phyloP scores from a whole-genome alignment of 2,329 filamentous ascomycete species.

The Ceratocystis harringtonii region DNA sequence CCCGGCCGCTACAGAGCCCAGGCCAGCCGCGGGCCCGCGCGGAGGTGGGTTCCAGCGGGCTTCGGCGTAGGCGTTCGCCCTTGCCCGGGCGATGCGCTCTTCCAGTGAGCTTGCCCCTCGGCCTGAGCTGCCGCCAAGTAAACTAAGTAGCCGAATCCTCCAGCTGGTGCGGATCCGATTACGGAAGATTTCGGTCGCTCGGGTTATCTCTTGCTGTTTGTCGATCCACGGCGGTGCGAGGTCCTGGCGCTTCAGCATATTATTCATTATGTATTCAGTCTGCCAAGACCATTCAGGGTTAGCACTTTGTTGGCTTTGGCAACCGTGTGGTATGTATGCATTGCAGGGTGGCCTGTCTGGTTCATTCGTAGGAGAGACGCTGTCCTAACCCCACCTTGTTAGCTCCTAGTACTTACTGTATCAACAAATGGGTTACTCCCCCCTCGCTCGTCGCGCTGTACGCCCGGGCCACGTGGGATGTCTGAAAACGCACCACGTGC shows the following conservation, averaged over 20 bases:
- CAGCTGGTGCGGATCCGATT: slow-evolving; percentile 64
- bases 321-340: no score
- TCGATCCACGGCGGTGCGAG: slow-evolving; percentile 97
- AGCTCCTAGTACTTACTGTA: slow-evolving; percentile 31
- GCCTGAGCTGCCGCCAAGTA: slow-evolving; percentile 61
- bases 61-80: slow-evolving; percentile 64
- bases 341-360: no score
- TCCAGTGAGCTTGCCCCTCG: slow-evolving; percentile 37
- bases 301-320: background rate
- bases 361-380: no score
- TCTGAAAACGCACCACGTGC: slow-evolving; percentile 77
- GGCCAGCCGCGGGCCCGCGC: slow-evolving; percentile 18
- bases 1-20: slow-evolving; percentile 28
- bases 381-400: no score
- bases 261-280: slow-evolving; percentile 96
- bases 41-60: slow-evolving; percentile 43
- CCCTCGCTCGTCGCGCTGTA: slow-evolving; percentile 69
- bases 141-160: slow-evolving; percentile 64
- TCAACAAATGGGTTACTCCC: slow-evolving; percentile 82
- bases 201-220: slow-evolving; percentile 81
- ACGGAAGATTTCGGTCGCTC: slow-evolving; percentile 55
- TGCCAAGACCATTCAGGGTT: background rate
- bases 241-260: slow-evolving; percentile 92
- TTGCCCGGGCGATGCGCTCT: slow-evolving; percentile 55
- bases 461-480: slow-evolving; percentile 61